Evolutionary conservation across 225 moss, liverwort and hornwort species (phyloP).

Genomic region (Climacium dendroides): DNA sequence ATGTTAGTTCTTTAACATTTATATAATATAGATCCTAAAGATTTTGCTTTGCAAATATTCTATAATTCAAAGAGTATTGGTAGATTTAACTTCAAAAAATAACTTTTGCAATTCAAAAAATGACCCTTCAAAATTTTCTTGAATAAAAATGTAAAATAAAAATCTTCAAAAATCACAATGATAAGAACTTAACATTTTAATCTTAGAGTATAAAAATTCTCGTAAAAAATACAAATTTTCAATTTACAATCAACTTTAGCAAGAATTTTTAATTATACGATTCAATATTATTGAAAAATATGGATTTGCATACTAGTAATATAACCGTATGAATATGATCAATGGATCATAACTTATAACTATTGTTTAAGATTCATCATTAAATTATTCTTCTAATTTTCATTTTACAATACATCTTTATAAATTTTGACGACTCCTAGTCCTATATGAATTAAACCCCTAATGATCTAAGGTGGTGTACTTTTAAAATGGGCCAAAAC

Average conservation of each 20-base stretch:
- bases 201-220: too few species aligned
- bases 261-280: accelerated
- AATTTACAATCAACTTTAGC: not conserved
- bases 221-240: not conserved
- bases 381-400: not conserved
- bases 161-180: not conserved
- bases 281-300: not conserved
- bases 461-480: too few species aligned
- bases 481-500: too few species aligned
- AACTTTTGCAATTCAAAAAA: too few species aligned
- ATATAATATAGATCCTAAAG: not conserved
- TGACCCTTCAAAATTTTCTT: not conserved
- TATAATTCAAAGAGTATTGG: not conserved
- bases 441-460: too few species aligned
- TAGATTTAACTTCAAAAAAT: not conserved
- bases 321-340: not conserved
- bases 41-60: not conserved
- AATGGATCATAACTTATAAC: not conserved
- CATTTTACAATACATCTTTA: too few species aligned
- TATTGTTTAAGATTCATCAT: not conserved
- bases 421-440: accelerated
- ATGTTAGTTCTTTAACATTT: not conserved
- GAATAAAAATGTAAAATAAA: not conserved
- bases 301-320: not conserved
- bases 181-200: not conserved